Evolutionary conservation across 257 asterid species (phyloP).

Genomic region (Solanum raphanifolium): DNA sequence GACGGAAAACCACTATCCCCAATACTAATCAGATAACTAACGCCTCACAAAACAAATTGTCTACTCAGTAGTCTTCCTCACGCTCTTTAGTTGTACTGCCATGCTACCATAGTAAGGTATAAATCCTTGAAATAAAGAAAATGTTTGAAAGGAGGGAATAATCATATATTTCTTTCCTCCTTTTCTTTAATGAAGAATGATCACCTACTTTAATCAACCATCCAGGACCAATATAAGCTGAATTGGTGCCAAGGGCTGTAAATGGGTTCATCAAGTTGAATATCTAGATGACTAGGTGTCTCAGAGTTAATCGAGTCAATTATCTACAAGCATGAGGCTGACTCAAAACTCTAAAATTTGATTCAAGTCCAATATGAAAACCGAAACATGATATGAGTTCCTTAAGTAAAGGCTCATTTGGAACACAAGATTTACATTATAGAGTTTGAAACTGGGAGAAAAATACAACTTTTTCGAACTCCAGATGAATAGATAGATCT

Average conservation of each 20-base stretch:
- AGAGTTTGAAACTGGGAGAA: neutral
- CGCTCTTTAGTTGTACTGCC: neutral
- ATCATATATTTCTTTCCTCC: neutral
- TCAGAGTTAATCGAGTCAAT: neutral
- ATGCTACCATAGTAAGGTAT: neutral
- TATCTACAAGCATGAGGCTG: neutral
- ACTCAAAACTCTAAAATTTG: neutral
- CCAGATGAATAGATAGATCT: neutral
- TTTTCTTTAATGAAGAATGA: neutral
- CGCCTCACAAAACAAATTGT: neutral
- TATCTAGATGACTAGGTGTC: neutral
- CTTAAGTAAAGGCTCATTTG: neutral
- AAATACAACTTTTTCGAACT: neutral
- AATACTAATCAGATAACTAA: neutral
- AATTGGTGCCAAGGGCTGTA: neutral
- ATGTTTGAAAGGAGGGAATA: neutral
- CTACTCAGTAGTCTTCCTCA: neutral
- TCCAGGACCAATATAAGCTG: neutral
- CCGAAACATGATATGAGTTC: neutral
- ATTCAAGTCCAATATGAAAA: neutral
- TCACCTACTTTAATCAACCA: neutral
- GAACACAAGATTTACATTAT: neutral
- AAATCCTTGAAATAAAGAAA: neutral
- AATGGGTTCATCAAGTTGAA: neutral
- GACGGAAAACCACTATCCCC: neutral